Conservation (phyloP, 352 stramenopile genomes). For the Phytophthora ramorum region DNA sequence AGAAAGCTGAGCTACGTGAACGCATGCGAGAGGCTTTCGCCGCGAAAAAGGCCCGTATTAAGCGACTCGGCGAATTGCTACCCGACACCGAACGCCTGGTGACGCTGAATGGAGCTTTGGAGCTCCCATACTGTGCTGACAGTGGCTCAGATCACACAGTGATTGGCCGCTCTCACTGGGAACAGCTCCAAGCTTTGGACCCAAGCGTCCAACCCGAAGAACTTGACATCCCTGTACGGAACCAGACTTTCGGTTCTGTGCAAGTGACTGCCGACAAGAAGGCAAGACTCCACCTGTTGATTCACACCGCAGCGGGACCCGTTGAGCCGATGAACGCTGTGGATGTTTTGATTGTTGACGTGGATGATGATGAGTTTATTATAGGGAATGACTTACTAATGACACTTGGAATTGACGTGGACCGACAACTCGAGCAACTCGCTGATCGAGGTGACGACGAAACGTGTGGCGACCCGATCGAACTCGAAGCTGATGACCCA, state of each 20-base stretch:
- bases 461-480: neutral
- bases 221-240: neutral
- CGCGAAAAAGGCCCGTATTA: too few relatives aligned
- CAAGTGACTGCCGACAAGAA: too few relatives aligned
- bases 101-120: too few relatives aligned
- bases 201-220: neutral
- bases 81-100: too few relatives aligned
- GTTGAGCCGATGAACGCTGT: neutral
- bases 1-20: too few relatives aligned
- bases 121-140: neutral
- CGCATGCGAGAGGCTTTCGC: too few relatives aligned
- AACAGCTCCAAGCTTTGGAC: neutral
- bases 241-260: neutral
- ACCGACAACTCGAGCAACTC: neutral
- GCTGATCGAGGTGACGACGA: neutral
- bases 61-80: too few relatives aligned
- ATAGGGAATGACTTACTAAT: neutral
- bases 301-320: neutral
- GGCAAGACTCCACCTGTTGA: neutral
- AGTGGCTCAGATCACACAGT: too few relatives aligned
- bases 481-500: neutral
- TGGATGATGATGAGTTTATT: neutral
- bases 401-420: neutral
- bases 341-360: neutral
- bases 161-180: slow-evolving; percentile 1